Conservation (phyloP, 2,329 filamentous ascomycete species). For the Fusarium tupiense region DNA sequence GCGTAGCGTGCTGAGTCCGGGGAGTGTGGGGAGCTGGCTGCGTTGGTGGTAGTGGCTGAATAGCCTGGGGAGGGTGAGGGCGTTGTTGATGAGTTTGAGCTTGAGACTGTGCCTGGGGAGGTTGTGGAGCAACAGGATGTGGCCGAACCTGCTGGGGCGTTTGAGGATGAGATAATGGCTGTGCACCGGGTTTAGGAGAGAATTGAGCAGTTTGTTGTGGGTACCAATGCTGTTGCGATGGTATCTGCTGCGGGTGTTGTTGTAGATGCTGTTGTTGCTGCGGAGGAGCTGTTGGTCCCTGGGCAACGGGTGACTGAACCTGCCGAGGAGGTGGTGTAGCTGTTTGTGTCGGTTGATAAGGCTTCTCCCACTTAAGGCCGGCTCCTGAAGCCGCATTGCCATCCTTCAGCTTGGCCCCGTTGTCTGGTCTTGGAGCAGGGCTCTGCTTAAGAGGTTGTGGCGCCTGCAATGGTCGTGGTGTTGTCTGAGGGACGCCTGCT, state of each 20-base stretch:
- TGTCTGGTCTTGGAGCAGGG: constrained; percentile 49
- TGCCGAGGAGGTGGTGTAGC: constrained; percentile 40
- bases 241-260: constrained; percentile 23
- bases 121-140: constrained; percentile 31
- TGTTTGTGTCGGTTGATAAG: constrained; percentile 50
- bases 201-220: constrained; percentile 34
- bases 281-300: constrained; percentile 33
- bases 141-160: constrained; percentile 36
- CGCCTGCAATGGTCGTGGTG: constrained; percentile 46
- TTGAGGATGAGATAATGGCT: constrained; percentile 38
- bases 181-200: constrained; percentile 32
- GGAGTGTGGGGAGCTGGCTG: constrained; percentile 35
- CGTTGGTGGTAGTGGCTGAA: constrained; percentile 14
- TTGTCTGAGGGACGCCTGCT: constrained; percentile 45
- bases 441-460: constrained; percentile 46
- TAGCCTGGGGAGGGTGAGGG: constrained; percentile 25
- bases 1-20: constrained; percentile 32
- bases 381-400: constrained; percentile 36
- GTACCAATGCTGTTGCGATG: constrained; percentile 37
- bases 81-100: constrained; percentile 29
- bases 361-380: constrained; percentile 54
- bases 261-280: constrained; percentile 33
- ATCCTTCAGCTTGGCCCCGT: constrained; percentile 45
- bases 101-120: constrained; percentile 32
- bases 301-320: constrained; percentile 37